Base-by-base conservation (phyloP, 768 basidiomycete genomes). In the Scleroderma citrinum region DNA sequence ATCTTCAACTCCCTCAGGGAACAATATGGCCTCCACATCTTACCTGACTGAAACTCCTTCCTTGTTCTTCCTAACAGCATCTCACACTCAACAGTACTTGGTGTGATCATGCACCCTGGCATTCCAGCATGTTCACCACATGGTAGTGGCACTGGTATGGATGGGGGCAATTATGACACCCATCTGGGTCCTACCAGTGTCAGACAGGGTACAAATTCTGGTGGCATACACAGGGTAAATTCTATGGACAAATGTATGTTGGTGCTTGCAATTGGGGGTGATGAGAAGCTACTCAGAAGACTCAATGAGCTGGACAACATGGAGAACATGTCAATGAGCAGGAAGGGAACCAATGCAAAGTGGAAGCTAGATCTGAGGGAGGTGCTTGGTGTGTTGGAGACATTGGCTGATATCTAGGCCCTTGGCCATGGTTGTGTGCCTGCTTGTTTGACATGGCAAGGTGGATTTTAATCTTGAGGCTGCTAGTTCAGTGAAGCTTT, bases 1-100 rank as follows among this genome's bases (percentile, higher is more conserved):
- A 88, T 92, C 54, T 92, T 89, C 60, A 89, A 91, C 63, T 86
- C 84, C 56, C 80, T 90, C 30, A 88, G 88, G 36, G 88, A 91
- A 61, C 81, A 85, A 0, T 91, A 87, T 59, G 85, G 86, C 1
- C 69, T 92, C 8, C 82, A 88, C 20, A 91, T 91, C 59, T 86
- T 92, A 45, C 89, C 89, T 0, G 87, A 87, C 2, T 70, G 77
- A 47, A 88, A 83, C 64, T 79, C 78, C 44, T 92, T 92, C 78
- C 80, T 92, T 46, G 82, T 92, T 23, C 72, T 92, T 4, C 88
- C 89, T 3, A 87, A 83, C 69, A 85, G 87, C 55, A 80, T 89
- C 54, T 90, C 87, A 10, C 81, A 88, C 20, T 85, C 84, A 16
- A 85, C 84, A 0, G 88, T 87, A 0, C 84, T 91, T 1, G 85